Conservation (phyloP, 2,329 filamentous ascomycete genomes). For the Cryphonectria naterciae region DNA sequence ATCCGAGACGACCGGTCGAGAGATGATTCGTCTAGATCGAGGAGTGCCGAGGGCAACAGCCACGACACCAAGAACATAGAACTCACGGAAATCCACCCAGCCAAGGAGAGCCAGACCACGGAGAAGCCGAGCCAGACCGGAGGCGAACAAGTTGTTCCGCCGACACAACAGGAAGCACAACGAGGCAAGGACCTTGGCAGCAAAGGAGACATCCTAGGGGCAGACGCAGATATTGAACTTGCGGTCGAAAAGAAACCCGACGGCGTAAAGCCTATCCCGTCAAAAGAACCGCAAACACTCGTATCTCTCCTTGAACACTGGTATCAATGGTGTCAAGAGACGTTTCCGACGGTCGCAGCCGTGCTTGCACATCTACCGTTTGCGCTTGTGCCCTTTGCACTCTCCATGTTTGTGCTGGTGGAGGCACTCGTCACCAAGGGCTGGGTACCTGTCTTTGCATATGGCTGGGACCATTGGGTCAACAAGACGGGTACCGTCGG, state of each 20-base stretch:
- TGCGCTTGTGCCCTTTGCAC: conserved; percentile 70
- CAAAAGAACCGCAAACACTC: conserved; percentile 48
- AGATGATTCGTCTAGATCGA: conserved; percentile 5
- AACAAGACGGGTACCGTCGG: conserved; percentile 70
- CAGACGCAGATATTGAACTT: not conserved
- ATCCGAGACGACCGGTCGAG: not conserved
- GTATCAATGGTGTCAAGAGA: conserved; percentile 67
- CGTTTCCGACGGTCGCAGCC: conserved; percentile 70
- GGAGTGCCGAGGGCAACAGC: conserved; percentile 25
- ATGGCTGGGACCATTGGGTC: conserved; percentile 77
- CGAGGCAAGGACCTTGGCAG: not conserved
- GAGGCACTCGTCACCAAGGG: conserved; percentile 74
- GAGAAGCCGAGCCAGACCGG: not conserved
- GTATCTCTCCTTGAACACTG: conserved; percentile 50
- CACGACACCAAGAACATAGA: conserved; percentile 31
- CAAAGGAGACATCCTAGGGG: not conserved
- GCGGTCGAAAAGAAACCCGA: not conserved
- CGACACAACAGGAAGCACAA: not conserved
- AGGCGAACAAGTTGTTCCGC: not conserved
- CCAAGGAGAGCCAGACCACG: not conserved
- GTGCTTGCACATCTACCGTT: conserved; percentile 70
- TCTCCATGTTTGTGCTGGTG: conserved; percentile 76
- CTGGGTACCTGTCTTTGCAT: conserved; percentile 73
- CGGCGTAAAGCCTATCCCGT: not conserved
- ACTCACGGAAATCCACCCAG: not conserved